phyloP scores from a whole-genome alignment of 2,329 filamentous ascomycete genomes.

The Colletotrichum gigasporum region DNA sequence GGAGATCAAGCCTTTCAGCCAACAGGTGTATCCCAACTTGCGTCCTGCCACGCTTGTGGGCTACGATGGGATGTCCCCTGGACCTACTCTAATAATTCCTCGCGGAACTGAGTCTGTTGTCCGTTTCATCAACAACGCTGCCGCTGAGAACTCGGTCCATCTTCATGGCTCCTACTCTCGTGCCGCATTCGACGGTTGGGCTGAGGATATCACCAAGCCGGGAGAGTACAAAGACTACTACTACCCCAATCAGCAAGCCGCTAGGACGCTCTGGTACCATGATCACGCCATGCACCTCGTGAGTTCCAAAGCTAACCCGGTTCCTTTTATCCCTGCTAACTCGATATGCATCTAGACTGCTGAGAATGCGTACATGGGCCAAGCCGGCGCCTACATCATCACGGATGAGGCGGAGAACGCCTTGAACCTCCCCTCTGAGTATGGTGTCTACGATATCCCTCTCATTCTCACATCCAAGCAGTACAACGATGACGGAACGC shows the following conservation, averaged over 20 bases:
- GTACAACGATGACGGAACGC: conserved; percentile 60
- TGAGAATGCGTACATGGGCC: conserved; percentile 64
- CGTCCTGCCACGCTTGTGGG: conserved; percentile 41
- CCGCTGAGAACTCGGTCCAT: conserved; percentile 57
- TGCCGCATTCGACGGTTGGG: conserved; percentile 58
- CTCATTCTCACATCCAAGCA: conserved; percentile 59
- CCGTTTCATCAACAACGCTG: conserved; percentile 59
- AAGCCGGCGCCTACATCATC: conserved; percentile 65
- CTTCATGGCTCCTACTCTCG: conserved; percentile 64
- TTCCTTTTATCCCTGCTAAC: neutral
- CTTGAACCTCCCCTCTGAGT: conserved; percentile 57
- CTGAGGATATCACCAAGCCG: conserved; percentile 57
- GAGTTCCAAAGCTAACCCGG: neutral
- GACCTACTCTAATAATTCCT: conserved; percentile 57
- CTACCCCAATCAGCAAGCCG: conserved; percentile 64
- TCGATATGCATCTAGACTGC: conserved; percentile 51
- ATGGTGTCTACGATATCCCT: conserved; percentile 63
- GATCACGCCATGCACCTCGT: conserved; percentile 50
- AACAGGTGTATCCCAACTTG: conserved; percentile 49
- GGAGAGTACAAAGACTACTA: conserved; percentile 71
- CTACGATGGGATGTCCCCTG: conserved; percentile 60
- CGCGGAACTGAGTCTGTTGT: conserved; percentile 57
- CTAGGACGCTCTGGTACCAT: conserved; percentile 67
- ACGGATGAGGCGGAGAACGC: conserved; percentile 57
- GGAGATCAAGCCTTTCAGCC: conserved; percentile 44